Conservation (phyloP, 75 land plant genomes). For the Sequoia sempervirens region DNA sequence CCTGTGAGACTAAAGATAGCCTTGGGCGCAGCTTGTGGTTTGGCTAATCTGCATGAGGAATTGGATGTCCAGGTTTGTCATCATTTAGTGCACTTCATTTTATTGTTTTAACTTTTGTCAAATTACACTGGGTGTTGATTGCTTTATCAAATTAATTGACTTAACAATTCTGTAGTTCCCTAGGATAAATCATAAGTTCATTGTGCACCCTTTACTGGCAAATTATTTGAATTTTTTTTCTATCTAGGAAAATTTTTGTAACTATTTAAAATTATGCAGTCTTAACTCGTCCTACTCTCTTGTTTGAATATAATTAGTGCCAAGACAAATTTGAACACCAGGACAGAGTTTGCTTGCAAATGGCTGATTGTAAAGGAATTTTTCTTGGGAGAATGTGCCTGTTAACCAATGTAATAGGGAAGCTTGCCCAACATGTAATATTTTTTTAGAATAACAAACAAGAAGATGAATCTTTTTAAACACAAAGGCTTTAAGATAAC, state of each 20-base stretch:
- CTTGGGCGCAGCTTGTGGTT: conserved; percentile 68
- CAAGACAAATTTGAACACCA: neutral
- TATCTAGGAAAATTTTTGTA: neutral
- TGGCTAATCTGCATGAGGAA: conserved; percentile 77
- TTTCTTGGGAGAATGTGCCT: neutral
- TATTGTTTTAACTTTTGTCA: neutral
- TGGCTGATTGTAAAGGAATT: neutral
- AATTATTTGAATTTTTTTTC: neutral
- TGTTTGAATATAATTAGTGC: neutral
- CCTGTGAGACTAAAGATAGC: conserved; percentile 44
- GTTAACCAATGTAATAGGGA: neutral
- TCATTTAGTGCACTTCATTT: neutral
- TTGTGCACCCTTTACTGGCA: neutral
- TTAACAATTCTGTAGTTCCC: neutral
- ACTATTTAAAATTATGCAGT: neutral
- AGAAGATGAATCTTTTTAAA: neutral
- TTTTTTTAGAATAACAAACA: neutral
- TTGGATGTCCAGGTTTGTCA: conserved; percentile 65
- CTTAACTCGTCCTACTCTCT: neutral
- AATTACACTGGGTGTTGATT: neutral
- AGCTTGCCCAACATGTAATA: neutral
- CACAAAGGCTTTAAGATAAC: neutral
- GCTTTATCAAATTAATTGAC: neutral
- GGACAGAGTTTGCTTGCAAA: neutral
- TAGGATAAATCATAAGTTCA: neutral